Evolutionary conservation across 495 filamentous ascomycete species (phyloP).

Genomic region (Hypoxylon perforatum): DNA sequence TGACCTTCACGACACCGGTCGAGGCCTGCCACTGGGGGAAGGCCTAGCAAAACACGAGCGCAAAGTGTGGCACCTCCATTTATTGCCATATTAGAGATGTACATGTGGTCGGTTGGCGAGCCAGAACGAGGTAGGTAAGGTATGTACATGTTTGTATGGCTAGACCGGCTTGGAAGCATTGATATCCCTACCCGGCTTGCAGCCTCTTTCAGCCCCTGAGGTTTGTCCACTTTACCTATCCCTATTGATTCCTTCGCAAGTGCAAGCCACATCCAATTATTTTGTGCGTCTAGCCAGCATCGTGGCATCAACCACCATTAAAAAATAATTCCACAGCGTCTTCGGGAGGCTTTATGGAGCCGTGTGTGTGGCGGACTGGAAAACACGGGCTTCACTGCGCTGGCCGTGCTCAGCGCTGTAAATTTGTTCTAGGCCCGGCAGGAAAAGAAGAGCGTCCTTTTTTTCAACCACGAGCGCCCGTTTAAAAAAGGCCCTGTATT

Average conservation of each 20-base stretch:
- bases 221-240: slow-evolving; percentile 36
- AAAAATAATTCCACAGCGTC: slow-evolving; percentile 21
- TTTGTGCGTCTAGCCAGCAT: slow-evolving; percentile 23
- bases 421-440: slow-evolving; percentile 25
- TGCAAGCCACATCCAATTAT: slow-evolving; percentile 36
- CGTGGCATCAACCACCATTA: slow-evolving; percentile 43
- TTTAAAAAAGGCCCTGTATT: slow-evolving; percentile 36
- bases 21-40: slow-evolving; percentile 23
- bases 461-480: slow-evolving; percentile 32
- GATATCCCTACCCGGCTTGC: slow-evolving; percentile 34
- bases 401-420: slow-evolving; percentile 22
- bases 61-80: slow-evolving; percentile 37
- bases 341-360: slow-evolving; percentile 7
- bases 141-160: slow-evolving; percentile 29
- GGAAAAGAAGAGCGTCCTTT: slow-evolving; percentile 6
- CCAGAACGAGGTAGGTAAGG: slow-evolving; percentile 18
- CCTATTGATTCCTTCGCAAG: slow-evolving; percentile 30
- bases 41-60: slow-evolving; percentile 16
- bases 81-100: slow-evolving; percentile 36
- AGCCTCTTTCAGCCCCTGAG: slow-evolving; percentile 36
- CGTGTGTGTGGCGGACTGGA: slow-evolving; percentile 18
- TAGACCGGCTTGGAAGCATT: slow-evolving; percentile 26
- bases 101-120: slow-evolving; percentile 37
- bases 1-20: slow-evolving; percentile 8
- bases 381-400: slow-evolving; percentile 17